phyloP scores from a whole-genome alignment of 192 early-diverging fungal species.

The Anaeromyces robustus region DNA sequence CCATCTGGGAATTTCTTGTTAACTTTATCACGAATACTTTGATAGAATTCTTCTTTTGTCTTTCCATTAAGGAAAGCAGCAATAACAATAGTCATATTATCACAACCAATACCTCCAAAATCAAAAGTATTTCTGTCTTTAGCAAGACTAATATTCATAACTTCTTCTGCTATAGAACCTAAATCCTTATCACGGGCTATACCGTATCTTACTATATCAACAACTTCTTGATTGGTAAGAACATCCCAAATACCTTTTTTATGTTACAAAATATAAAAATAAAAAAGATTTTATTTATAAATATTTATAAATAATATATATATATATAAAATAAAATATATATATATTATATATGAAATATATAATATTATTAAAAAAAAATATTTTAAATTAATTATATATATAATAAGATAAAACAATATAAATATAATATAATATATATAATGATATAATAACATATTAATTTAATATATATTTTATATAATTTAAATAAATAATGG shows the following conservation, averaged over 20 bases:
- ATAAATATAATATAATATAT: too few species aligned
- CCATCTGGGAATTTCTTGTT: not conserved
- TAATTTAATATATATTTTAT: too few species aligned
- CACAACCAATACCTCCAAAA: slow-evolving; percentile 84
- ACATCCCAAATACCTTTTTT: slow-evolving; percentile 93
- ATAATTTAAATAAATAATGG: too few species aligned
- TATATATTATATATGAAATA: too few species aligned
- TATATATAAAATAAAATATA: too few species aligned
- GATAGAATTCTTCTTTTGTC: slow-evolving; percentile 43
- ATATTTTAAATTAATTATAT: too few species aligned
- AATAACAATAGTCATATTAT: slow-evolving; percentile 98
- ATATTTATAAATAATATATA: too few species aligned
- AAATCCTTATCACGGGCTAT: slow-evolving; percentile 46
- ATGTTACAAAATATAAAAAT: slow-evolving; percentile 1
- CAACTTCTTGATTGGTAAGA: slow-evolving; percentile 70
- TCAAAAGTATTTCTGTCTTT: slow-evolving; percentile 46
- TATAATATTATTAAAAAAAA: too few species aligned
- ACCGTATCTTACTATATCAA: slow-evolving; percentile 63
- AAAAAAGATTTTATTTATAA: not conserved
- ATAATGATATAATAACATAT: too few species aligned
- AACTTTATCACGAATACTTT: not conserved
- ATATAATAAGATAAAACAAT: too few species aligned
- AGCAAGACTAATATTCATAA: slow-evolving; percentile 89
- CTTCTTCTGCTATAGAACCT: slow-evolving; percentile 58
- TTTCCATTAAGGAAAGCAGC: slow-evolving; percentile 69